phyloP scores from a whole-genome alignment of 257 asterid species.

The Rehmannia glutinosa region DNA sequence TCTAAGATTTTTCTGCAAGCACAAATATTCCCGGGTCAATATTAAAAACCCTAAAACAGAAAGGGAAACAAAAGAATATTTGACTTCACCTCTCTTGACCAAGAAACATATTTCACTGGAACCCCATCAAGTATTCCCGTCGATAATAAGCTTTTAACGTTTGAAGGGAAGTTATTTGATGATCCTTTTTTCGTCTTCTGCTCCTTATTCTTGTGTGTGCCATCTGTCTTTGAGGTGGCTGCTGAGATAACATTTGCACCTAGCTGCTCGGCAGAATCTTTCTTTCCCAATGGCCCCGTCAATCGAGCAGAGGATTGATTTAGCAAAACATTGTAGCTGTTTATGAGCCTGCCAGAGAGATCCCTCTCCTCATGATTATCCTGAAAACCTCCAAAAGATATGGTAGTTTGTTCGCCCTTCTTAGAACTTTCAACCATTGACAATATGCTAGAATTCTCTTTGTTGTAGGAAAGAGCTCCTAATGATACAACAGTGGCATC shows the following conservation, averaged over 20 bases:
- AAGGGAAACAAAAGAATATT: not conserved
- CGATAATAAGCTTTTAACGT: slow-evolving; percentile 67
- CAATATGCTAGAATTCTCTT: slow-evolving; percentile 36
- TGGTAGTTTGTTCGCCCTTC: slow-evolving; percentile 39
- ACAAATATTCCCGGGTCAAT: slow-evolving; percentile 8
- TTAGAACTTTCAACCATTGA: slow-evolving; percentile 35
- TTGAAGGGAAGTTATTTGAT: slow-evolving; percentile 58
- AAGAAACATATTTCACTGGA: slow-evolving; percentile 81
- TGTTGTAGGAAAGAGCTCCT: slow-evolving; percentile 17
- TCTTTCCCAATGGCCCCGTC: slow-evolving; percentile 25
- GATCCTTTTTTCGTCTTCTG: slow-evolving; percentile 39
- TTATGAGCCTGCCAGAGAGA: too few relatives aligned
- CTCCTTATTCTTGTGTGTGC: slow-evolving; percentile 39
- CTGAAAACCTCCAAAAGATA: slow-evolving; percentile 52
- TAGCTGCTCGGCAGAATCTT: slow-evolving; percentile 26
- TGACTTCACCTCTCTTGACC: slow-evolving; percentile 75
- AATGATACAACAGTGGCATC: slow-evolving; percentile 27
- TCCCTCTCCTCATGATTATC: slow-evolving; percentile 31
- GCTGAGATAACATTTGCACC: slow-evolving; percentile 26
- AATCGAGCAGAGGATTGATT: slow-evolving; percentile 41
- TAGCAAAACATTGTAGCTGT: slow-evolving; percentile 30
- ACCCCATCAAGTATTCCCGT: slow-evolving; percentile 90
- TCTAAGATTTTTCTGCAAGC: slow-evolving; percentile 57
- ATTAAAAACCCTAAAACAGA: not conserved
- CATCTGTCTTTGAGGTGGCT: slow-evolving; percentile 30